Base-by-base conservation (phyloP, 192 early-diverging fungal genomes). In the Coemansia sp. region DNA sequence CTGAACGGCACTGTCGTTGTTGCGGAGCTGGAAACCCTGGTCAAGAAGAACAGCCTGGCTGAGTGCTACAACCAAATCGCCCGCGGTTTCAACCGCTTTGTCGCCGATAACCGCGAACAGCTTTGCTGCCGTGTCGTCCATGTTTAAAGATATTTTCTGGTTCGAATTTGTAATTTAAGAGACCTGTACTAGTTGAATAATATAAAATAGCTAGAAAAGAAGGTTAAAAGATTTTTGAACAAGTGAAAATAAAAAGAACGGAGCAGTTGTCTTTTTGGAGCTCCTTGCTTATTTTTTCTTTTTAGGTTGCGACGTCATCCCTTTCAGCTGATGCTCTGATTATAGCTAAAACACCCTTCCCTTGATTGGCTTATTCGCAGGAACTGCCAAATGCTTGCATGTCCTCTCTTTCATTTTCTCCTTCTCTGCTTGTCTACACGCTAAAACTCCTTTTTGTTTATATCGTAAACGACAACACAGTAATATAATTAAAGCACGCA, bases 41-140 rank as follows among this genome's bases (percentile, higher is more conserved):
- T 48, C 50, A 40, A 54, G 34, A 12, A 76, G 64, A 22, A 71
- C 62, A 14, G 74, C 74, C 49, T 67, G 64, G 62, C 74, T 71
- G 60, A 76, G 60, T 8, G 68, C 74, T 34, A 71, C 74, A 5
- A 71, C 65, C 49, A 76, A 56, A 56, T 76, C 74, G 34, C 67
- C 68, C 4, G 74, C 48, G 40, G 55, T 67, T 11, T 54, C 34
- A 32, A 76, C 64, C 14, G 50, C 56, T 0, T 60, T 25, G 65
- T 42, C 32, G 34, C 74, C 74, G 33, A 67, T 48, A 7, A 76
- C 52, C 12, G 34, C 28, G 29, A 48, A 54, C 20, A 76, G 61
- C 55, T 52, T 45, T 31, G 28, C 31, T 6, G 55, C 29, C 36
- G 31, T 58, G 38, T 50, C 58, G 14, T 66, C 14, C 34, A 49